Conservation (phyloP, 176 grass and related monocot species). For the Bonia amplexicaulis region DNA sequence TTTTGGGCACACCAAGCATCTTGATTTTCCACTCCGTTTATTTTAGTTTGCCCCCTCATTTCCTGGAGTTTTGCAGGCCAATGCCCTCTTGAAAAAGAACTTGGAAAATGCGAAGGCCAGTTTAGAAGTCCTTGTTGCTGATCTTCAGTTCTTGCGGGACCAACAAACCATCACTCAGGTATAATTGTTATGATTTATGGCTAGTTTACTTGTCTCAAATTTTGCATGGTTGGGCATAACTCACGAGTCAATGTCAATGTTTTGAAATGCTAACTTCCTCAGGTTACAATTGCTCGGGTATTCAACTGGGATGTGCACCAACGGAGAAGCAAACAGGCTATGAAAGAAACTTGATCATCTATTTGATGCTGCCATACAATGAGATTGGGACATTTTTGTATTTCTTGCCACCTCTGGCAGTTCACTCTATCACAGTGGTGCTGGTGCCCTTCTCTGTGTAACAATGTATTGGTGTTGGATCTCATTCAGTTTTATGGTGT, state of each 20-base stretch:
- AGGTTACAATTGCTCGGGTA: slow-evolving; percentile 92
- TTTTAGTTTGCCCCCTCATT: neutral
- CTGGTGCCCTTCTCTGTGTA: slow-evolving; percentile 15
- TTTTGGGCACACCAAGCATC: neutral
- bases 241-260: neutral
- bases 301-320: slow-evolving; percentile 99
- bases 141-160: slow-evolving; percentile 93
- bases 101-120: slow-evolving; percentile 95
- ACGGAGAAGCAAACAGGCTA: slow-evolving; percentile 68
- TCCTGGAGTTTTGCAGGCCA: slow-evolving; percentile 49
- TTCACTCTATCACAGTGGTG: slow-evolving; percentile 19
- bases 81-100: slow-evolving; percentile 76
- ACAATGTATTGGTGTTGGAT: slow-evolving; percentile 24
- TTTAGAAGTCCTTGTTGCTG: slow-evolving; percentile 82
- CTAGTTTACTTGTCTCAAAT: neutral
- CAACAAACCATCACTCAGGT: slow-evolving; percentile 98
- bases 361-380: neutral
- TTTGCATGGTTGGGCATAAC: neutral
- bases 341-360: slow-evolving; percentile 50
- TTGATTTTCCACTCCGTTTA: neutral
- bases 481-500: slow-evolving; percentile 37
- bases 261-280: neutral
- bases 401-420: slow-evolving; percentile 5
- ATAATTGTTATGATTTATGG: neutral
- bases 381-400: slow-evolving; percentile 10